Evolutionary conservation across 148 eudicot species (phyloP).

Genomic region (Fagopyrum esculentum): DNA sequence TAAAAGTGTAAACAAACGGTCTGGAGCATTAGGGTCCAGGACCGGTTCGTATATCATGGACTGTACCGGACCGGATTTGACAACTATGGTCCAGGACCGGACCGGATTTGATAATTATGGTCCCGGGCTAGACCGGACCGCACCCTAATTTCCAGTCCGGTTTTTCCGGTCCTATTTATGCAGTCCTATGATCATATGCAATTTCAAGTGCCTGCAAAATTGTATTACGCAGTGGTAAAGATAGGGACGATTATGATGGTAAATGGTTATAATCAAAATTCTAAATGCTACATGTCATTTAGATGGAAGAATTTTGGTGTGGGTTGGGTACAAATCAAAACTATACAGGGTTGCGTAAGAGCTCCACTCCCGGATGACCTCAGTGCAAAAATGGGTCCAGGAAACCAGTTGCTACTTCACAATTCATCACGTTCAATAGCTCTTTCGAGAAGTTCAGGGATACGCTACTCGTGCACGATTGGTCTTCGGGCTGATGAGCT

Average conservation of each 20-base stretch:
- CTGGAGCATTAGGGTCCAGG: too few species aligned
- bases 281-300: neutral
- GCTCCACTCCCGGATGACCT: slow-evolving; percentile 7
- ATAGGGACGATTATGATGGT: neutral
- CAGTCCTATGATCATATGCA: neutral
- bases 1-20: too few species aligned
- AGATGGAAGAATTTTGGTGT: neutral
- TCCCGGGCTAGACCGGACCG: too few species aligned
- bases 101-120: too few species aligned
- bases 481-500: slow-evolving; percentile 1
- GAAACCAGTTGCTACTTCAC: slow-evolving; percentile 3
- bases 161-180: too few species aligned
- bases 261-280: neutral
- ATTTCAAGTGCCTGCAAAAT: neutral
- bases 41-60: too few species aligned
- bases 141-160: too few species aligned
- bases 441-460: neutral
- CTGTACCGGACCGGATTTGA: too few species aligned
- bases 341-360: slow-evolving; percentile 7
- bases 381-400: slow-evolving; percentile 7
- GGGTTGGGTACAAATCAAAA: neutral
- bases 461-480: neutral
- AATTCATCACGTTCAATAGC: neutral
- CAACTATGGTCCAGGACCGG: too few species aligned
- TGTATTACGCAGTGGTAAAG: slow-evolving; percentile 2